A percentile compares a stretch with the other conserved stretches of the same genome.
Conservation (phyloP, 2,329 filamentous ascomycete genomes). For the Corniculantispora saksenae region DNA sequence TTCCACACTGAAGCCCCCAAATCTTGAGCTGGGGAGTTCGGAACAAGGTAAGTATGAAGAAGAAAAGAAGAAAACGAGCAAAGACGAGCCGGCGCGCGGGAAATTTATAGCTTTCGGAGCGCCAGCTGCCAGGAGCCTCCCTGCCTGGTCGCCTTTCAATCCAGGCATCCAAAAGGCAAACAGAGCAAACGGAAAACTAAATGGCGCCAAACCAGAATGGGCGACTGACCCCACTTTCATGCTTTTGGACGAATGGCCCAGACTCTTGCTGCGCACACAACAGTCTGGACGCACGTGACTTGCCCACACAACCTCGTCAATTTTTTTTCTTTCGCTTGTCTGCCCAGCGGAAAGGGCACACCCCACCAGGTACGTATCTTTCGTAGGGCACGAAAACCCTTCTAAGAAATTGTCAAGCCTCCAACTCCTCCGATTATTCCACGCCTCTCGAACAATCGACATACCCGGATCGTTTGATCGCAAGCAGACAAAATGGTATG, state of each 20-base stretch:
- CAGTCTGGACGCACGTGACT: constrained; percentile 24
- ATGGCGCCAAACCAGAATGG: constrained; percentile 15
- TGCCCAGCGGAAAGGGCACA: constrained; percentile 17
- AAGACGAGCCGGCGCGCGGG: constrained; percentile 11
- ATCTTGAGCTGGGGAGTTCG: constrained; percentile 48
- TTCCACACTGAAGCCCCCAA: constrained; percentile 43
- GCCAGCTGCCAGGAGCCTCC: constrained; percentile 2
- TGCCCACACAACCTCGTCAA: constrained; percentile 23
- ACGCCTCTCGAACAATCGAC: constrained; percentile 43
- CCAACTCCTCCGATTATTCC: constrained; percentile 39
- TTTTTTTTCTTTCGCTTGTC: constrained; percentile 23
- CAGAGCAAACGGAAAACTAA: constrained; percentile 13
- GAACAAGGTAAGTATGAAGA: constrained; percentile 59
- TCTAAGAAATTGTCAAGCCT: constrained; percentile 43
- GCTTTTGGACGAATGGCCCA: not conserved
- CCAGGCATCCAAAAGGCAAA: constrained; percentile 20
- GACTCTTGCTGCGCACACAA: not conserved
- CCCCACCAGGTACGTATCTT: constrained; percentile 37
- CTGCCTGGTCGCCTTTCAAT: constrained; percentile 27
- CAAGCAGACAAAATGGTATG: constrained; percentile 41
- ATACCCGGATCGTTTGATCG: constrained; percentile 49
- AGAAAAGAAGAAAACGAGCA: constrained; percentile 34
- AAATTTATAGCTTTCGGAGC: constrained; percentile 36
- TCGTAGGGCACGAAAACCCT: constrained; percentile 46
- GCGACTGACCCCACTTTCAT: not conserved